Evolutionary conservation across 1,284 basidiomycete species (phyloP).

Genomic region (Moniliella sp.): DNA sequence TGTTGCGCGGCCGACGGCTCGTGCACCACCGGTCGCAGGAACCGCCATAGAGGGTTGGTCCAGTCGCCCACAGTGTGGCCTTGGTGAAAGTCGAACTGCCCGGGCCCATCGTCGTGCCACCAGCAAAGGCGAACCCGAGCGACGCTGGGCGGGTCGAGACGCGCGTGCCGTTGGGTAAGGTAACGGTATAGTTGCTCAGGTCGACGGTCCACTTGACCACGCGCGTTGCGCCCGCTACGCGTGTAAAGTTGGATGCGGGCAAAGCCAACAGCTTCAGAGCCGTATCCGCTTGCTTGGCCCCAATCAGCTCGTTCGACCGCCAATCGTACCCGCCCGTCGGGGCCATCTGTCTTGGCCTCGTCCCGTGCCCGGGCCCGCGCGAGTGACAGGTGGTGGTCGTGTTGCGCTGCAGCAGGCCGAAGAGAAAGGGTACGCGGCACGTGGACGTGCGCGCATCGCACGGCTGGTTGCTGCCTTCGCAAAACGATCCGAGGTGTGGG

Average conservation of each 20-base stretch:
- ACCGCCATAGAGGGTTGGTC: constrained; percentile 60
- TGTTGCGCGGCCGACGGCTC: constrained; percentile 46
- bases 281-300: constrained; percentile 14
- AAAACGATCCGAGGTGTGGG: constrained; percentile 15
- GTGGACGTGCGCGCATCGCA: constrained; percentile 19
- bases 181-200: constrained; percentile 48
- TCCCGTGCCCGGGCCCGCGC: constrained; percentile 14
- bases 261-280: constrained; percentile 9
- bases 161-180: constrained; percentile 46
- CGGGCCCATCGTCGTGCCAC: constrained; percentile 41
- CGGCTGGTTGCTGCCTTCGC: constrained; percentile 14
- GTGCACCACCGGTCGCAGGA: constrained; percentile 47
- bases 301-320: constrained; percentile 18
- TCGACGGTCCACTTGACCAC: constrained; percentile 37
- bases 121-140: constrained; percentile 39
- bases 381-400: constrained; percentile 18
- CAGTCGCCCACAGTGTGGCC: constrained; percentile 45
- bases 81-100: constrained; percentile 58
- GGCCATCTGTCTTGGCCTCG: constrained; percentile 5
- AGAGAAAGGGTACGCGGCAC: too few species aligned
- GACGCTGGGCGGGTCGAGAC: constrained; percentile 57
- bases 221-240: constrained; percentile 5
- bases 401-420: constrained; percentile 5
- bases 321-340: constrained; percentile 20
- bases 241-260: not conserved